Evolutionary conservation across 352 stramenopile species (phyloP), one percentile per base, ranked within the genome.

Genomic region (Thraustotheca clavata): DNA sequence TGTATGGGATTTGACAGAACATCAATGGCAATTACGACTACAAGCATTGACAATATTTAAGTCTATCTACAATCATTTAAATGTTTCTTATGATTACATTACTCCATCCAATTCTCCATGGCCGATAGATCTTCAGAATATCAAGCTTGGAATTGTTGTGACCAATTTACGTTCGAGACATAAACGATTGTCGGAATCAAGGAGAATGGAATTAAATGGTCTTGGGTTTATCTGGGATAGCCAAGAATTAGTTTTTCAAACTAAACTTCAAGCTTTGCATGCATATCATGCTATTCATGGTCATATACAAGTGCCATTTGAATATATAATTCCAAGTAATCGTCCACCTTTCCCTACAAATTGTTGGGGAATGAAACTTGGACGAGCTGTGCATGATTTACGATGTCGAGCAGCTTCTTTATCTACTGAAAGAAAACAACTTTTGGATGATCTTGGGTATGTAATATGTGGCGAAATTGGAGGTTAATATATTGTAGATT

Each of bases 211-310:
- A n/a, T 41, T 62, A 8, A 41, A 62, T n/a, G 55, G 22, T 7
- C 26, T 62, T 7, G 55, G 34, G 16, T 62, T 62, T 52, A 41
- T 62, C 34, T 62, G 55, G 55, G 55, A 62, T 22, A 49, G 29
- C 8, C 55, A 62, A 4, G 55, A 62, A 29, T 41, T 62, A 38
- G 39, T 39, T 38, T 62, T 62, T 35, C 29, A 62, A 22, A 62
- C 29, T 27, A 62, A 62, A 54, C 29, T 62, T 29, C 16, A 39
- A 5, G 55, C 55, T 26, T 41, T 62, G 1, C 4, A 27, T 8
- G 39, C 55, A 24, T 62, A 40, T 31, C 31, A 31, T 12, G 8
- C 14, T 3, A 4, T 52, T 27, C 34, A 54, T 18, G 33, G 34
- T 29, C 55, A 62, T 29, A 41, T 54, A 3, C 33, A 59, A 12